Evolutionary conservation across 495 filamentous ascomycete genomes (phyloP).

Genomic region (Podospora australis): DNA sequence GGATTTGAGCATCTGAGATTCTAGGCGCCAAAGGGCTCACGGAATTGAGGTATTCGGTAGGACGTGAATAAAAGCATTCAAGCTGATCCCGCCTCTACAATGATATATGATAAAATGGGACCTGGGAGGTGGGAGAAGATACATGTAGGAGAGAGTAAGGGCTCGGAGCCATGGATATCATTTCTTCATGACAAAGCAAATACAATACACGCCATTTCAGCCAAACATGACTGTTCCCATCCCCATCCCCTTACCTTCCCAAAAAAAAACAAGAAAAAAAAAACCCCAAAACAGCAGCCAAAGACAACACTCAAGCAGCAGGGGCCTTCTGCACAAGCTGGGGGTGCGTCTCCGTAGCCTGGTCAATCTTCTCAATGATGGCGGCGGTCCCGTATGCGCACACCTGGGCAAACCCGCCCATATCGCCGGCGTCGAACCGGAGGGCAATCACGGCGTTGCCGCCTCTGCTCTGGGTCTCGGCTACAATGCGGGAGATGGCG

Average conservation of each 20-base stretch:
- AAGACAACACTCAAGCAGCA: not conserved
- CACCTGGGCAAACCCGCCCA: constrained; percentile 48
- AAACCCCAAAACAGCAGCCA: not conserved
- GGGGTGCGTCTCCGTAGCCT: constrained; percentile 11
- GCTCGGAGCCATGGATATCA: no score
- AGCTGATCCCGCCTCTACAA: no score
- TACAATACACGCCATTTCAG: no score
- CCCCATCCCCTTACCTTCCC: not conserved
- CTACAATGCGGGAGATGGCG: constrained; percentile 47
- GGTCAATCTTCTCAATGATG: constrained; percentile 41
- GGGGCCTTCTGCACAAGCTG: constrained; percentile 12
- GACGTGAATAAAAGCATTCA: no score
- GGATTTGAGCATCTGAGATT: constrained; percentile 3
- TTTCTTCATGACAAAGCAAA: no score
- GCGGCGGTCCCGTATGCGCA: constrained; percentile 56
- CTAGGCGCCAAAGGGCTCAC: no score
- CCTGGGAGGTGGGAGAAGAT: no score
- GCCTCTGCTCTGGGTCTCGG: constrained; percentile 50
- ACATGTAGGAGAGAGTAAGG: no score
- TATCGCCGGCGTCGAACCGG: constrained; percentile 47
- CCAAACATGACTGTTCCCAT: not conserved
- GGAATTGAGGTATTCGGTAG: no score
- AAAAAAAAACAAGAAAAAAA: not conserved
- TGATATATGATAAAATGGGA: no score
- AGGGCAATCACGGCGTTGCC: constrained; percentile 55